phyloP scores from a whole-genome alignment of 78 protist species.

The Blattamonas nauphoetae region DNA sequence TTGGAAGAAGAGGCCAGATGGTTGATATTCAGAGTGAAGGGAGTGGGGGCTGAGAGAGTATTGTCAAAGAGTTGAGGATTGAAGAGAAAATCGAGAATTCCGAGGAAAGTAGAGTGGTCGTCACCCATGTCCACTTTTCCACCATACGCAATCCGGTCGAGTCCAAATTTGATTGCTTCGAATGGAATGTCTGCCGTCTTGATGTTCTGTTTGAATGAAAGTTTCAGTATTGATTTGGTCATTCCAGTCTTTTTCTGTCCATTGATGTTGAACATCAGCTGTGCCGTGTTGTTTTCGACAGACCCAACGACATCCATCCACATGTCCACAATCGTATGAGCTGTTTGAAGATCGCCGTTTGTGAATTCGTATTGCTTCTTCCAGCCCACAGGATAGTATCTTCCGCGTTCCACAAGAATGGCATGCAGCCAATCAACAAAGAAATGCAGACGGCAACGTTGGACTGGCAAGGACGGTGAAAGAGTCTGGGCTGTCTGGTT shows the following conservation, averaged over 20 bases:
- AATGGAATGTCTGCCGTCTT: background rate
- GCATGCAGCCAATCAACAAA: slow-evolving; percentile 89
- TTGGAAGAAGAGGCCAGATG: too few relatives aligned
- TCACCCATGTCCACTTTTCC: background rate
- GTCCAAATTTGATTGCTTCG: background rate
- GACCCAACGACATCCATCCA: background rate
- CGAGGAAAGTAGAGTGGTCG: too few relatives aligned
- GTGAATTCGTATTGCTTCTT: slow-evolving; percentile 76
- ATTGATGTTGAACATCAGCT: background rate
- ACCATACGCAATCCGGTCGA: background rate
- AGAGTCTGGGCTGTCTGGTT: background rate
- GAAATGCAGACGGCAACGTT: slow-evolving; percentile 78
- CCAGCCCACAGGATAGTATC: slow-evolving; percentile 91
- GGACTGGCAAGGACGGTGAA: slow-evolving; percentile 42
- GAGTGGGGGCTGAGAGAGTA: too few relatives aligned
- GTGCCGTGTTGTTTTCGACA: background rate
- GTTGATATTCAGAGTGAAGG: too few relatives aligned
- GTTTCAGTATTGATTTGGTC: background rate
- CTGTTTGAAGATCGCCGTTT: slow-evolving; percentile 72
- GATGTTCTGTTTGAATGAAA: background rate
- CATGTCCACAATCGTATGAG: slow-evolving; percentile 5
- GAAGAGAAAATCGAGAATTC: too few relatives aligned
- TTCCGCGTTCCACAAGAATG: slow-evolving; percentile 71
- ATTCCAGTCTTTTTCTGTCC: background rate
- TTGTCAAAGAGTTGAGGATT: too few relatives aligned